These are phyloP conservation scores for Uromyces viciae-fabae DNA, from an alignment of 1,284 basidiomycete genomes.

Conservation along the genomic window DNA sequence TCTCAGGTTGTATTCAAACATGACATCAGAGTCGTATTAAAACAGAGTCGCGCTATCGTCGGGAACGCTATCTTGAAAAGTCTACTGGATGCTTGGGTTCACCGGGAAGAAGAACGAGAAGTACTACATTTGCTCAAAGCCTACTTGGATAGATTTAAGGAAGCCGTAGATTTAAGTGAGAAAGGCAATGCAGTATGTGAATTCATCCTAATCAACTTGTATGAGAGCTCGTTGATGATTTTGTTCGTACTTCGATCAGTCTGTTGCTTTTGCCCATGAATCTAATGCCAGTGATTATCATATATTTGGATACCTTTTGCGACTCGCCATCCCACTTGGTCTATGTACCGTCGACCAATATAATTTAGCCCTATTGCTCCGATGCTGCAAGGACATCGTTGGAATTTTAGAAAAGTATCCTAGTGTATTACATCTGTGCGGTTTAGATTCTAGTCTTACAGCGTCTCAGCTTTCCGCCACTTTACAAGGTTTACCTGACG, in stretches of 20 bases:
- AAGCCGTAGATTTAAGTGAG: constrained; percentile 35
- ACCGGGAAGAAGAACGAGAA: constrained; percentile 41
- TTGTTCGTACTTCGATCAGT: background rate
- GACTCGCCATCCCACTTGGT: constrained; percentile 38
- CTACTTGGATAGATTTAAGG: constrained; percentile 37
- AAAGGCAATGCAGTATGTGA: constrained; percentile 15
- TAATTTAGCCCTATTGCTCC: constrained; percentile 34
- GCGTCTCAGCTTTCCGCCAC: constrained; percentile 25
- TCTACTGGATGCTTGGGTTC: constrained; percentile 38
- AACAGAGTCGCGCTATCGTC: constrained; percentile 32
- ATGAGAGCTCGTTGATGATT: background rate
- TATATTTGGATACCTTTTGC: constrained; percentile 30
- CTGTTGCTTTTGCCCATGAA: background rate
- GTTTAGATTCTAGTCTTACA: constrained; percentile 29
- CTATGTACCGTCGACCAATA: constrained; percentile 44
- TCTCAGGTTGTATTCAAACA: background rate
- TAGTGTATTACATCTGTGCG: constrained; percentile 13
- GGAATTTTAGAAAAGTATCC: constrained; percentile 39
- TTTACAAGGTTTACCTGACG: constrained; percentile 38
- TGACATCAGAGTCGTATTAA: constrained; percentile 17
- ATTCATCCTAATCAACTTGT: background rate
- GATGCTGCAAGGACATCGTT: constrained; percentile 42
- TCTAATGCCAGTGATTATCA: constrained; percentile 32
- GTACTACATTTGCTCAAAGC: constrained; percentile 41
- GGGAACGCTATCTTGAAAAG: constrained; percentile 30